A percentile compares a stretch with the other conserved stretches of the same genome.
Evolutionary conservation across 495 filamentous ascomycete genomes (phyloP).

Genomic region (Hypoxylon fuscum): DNA sequence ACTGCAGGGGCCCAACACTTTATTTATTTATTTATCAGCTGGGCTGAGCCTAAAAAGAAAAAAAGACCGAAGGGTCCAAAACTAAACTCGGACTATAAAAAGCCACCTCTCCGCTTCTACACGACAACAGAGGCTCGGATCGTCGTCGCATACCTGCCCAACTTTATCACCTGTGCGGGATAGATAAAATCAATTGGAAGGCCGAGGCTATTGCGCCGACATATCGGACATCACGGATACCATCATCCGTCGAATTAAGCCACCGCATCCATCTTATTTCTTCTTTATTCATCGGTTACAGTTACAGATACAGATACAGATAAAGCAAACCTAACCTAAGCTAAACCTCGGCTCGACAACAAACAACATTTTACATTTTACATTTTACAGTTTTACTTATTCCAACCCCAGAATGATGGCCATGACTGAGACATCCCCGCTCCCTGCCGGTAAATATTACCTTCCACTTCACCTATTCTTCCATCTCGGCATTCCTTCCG

Average conservation of each 20-base stretch:
- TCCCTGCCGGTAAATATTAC: conserved; percentile 68
- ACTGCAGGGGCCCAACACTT: conserved; percentile 11
- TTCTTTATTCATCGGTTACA: too few relatives aligned
- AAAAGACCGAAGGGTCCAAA: background rate
- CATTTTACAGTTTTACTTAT: conserved; percentile 23
- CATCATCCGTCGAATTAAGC: conserved; percentile 1
- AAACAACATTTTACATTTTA: too few relatives aligned
- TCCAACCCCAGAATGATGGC: conserved; percentile 60
- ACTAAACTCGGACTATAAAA: background rate
- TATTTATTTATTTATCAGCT: background rate
- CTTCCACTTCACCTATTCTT: conserved; percentile 20
- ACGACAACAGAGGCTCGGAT: conserved; percentile 3
- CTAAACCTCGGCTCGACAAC: conserved; percentile 8
- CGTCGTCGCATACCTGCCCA: conserved; percentile 34
- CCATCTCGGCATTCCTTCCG: conserved; percentile 25
- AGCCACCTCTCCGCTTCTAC: background rate
- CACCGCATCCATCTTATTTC: conserved; percentile 2
- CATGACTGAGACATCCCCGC: conserved; percentile 70
- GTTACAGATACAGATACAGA: too few relatives aligned
- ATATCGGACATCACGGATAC: conserved; percentile 21
- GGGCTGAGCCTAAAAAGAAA: background rate
- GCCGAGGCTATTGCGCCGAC: conserved; percentile 15
- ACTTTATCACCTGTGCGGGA: conserved; percentile 5
- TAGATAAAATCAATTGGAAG: conserved; percentile 20
- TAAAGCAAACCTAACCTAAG: background rate